Conservation (phyloP, 306 rosid species). For the Trichosanthes cucumerina region DNA sequence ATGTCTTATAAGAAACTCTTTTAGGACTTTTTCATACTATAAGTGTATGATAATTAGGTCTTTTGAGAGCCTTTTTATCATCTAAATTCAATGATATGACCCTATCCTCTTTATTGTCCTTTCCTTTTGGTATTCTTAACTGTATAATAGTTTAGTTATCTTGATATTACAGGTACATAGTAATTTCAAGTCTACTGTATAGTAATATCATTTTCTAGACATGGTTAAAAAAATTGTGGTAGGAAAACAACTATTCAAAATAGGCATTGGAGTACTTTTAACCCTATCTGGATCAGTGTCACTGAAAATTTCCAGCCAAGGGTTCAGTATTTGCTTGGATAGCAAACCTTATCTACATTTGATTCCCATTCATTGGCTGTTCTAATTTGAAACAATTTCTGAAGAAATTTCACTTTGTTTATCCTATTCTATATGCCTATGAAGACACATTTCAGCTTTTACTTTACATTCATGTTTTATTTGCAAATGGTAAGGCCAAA, state of each 20-base stretch:
- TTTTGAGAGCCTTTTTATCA: background rate
- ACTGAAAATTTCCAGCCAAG: background rate
- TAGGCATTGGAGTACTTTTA: background rate
- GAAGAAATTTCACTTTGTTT: background rate
- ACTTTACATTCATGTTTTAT: background rate
- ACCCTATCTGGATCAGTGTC: constrained; percentile 4
- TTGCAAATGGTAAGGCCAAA: background rate
- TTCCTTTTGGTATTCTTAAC: too few relatives aligned
- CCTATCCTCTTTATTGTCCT: background rate
- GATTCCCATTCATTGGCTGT: constrained; percentile 8
- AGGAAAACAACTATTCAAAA: background rate
- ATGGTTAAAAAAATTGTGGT: background rate
- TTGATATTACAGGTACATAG: background rate
- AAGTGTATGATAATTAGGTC: background rate
- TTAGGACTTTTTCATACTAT: background rate
- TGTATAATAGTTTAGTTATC: background rate
- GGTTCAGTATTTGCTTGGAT: constrained; percentile 4
- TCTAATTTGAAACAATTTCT: background rate
- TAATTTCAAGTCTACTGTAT: background rate
- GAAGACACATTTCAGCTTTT: background rate
- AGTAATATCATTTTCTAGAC: background rate
- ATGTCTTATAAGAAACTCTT: background rate
- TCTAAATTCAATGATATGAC: background rate
- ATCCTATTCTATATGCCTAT: background rate
- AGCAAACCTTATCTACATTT: constrained; percentile 4